Evolutionary conservation across 1,139 yeast species (phyloP), one percentile per base, ranked within the genome.

Genomic region (Yamadazyma sp.): DNA sequence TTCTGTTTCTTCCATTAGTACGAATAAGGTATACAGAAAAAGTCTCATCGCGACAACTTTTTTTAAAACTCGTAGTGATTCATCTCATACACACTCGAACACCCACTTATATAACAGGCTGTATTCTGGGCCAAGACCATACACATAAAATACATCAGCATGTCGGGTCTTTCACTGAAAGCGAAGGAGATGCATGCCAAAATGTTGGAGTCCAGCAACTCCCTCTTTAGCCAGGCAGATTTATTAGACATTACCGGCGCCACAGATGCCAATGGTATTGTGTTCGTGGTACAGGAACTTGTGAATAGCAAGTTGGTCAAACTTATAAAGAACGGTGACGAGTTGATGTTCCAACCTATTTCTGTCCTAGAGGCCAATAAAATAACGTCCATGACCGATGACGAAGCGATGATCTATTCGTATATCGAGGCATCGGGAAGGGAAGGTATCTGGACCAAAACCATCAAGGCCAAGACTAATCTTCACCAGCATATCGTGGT

Each of bases 391-490:
- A 88, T 92, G 96, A 60, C 77, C 12, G 79, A 81, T 16, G 99
- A 94, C 54, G 98, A 94, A 62, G 85, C 92, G 26, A 81, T 92
- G 79, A 86, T 92, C 28, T 94, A 91, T 59, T 81, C 92, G 0
- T 83, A 88, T 56, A 92, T 92, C 49, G 96, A 87, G 56, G 95
- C 95, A 0, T 79, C 96, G 6, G 96, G 94, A 3, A 76, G 98
- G 59, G 98, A 91, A 61, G 98, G 98, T 36, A 84, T 85, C 38
- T 92, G 98, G 98, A 87, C 96, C 14, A 89, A 89, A 62, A 88
- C 96, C 9, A 79, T 92, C 52, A 88, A 88, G 58, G 88, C 94
- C 15, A 83, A 86, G 55, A 87, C 98, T 17, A 92, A 92, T 55
- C 67, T 92, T 50, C 98, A 94, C 61, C 96, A 89, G 56, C 95